Base-by-base conservation (phyloP, 2,329 filamentous ascomycete genomes). In the Neonectria magnoliae region DNA sequence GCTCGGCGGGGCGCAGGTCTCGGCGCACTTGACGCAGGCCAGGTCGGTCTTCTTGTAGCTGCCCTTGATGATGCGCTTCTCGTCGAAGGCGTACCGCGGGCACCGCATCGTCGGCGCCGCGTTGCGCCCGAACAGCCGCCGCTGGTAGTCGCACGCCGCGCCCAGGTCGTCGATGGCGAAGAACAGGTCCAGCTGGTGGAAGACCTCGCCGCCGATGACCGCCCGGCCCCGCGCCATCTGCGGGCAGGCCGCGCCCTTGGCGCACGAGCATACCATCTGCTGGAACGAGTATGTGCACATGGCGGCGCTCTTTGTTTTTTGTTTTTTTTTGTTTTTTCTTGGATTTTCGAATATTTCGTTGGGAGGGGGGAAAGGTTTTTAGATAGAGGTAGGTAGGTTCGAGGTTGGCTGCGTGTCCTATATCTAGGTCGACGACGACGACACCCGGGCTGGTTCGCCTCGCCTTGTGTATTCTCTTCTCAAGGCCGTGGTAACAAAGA, bases 241-340 rank as follows among this genome's bases (percentile, higher is more conserved):
- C 1, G 72, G 72, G 31, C 72, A 74, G 10, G 72, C 69, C 51
- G 65, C 57, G n/a, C 72, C 72, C 55, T 74, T 74, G 65, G 71
- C 71, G 68, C 72, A 74, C 53, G 65, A 69, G 71, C 72, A 74
- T 55, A 73, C 71, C 57, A 70, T 64, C 52, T 71, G 71, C 54
- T 74, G 69, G 64, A 73, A 74, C 0, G 72, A 70, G 54, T 74
- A 74, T 51, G 72, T 74, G 61, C 72, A 74, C 72, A 74, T 74
- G 47, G 11, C 31, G 20, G n/a, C n/a, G n/a, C n/a, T n/a, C 8
- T 36, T 7, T 25, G 36, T 18, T 27, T 54, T 7, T 22, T 27
- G 18, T 36, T 44, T 18, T 29, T 31, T 22, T 41, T 41, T 25
- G 4, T 25, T 25, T 25, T 25, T 2, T 4, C 4, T 4, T 4